phyloP scores from a whole-genome alignment of 2,329 filamentous ascomycete genomes.

The Zasmidium citrigriseum region DNA sequence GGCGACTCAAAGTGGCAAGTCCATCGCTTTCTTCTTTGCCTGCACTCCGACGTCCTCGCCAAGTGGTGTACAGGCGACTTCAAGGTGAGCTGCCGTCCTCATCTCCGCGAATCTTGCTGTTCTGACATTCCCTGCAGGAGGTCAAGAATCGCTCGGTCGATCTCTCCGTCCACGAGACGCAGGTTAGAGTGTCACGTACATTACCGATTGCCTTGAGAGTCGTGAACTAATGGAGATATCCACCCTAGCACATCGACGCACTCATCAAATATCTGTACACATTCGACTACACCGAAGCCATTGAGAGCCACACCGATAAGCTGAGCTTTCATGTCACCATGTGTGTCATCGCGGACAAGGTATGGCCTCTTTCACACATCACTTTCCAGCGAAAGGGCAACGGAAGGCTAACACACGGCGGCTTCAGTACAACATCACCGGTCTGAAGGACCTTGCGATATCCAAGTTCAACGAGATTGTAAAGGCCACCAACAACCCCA shows the following conservation, averaged over 20 bases:
- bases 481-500: not conserved
- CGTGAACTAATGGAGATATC: not conserved
- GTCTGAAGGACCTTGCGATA: not conserved
- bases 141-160: not conserved
- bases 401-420: not conserved
- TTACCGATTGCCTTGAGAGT: too few relatives aligned
- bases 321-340: not conserved
- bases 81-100: slow-evolving; percentile 4
- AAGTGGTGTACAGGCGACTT: slow-evolving; percentile 13
- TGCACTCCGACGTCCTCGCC: slow-evolving; percentile 25
- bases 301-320: not conserved
- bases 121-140: not conserved
- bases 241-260: not conserved
- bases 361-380: not conserved
- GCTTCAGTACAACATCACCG: slow-evolving; percentile 4
- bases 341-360: not conserved
- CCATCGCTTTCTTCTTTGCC: slow-evolving; percentile 23
- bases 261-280: slow-evolving; percentile 1
- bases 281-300: not conserved
- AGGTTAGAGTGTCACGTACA: not conserved
- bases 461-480: not conserved
- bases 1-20: slow-evolving; percentile 14
- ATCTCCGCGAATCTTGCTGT: too few relatives aligned
- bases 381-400: not conserved
- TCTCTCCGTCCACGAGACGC: not conserved